These are phyloP conservation scores for Cystodermella granulosa DNA, from an alignment of 1,284 basidiomycete species.

Conservation along the genomic window DNA sequence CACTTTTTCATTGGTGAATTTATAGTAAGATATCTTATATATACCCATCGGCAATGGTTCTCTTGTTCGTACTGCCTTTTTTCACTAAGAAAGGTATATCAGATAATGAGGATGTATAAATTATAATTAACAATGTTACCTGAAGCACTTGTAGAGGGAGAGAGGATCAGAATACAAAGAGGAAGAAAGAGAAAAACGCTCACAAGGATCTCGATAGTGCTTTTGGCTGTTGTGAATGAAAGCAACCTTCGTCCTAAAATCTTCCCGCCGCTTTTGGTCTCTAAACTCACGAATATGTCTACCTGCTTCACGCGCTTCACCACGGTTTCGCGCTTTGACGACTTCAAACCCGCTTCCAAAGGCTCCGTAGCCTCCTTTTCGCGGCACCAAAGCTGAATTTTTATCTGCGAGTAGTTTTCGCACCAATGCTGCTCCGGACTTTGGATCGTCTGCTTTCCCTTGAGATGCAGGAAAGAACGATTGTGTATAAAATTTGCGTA, in stretches of 20 bases:
- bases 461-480: constrained; percentile 51
- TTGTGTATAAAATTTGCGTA: constrained; percentile 87
- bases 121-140: neutral
- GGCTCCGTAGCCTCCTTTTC: constrained; percentile 81
- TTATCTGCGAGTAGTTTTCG: constrained; percentile 74
- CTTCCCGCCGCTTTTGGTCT: constrained; percentile 74
- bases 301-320: constrained; percentile 90
- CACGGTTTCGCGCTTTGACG: constrained; percentile 86
- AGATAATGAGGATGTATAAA: too few relatives aligned
- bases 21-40: too few relatives aligned
- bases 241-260: constrained; percentile 78
- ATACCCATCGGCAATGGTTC: too few relatives aligned
- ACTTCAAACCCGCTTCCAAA: constrained; percentile 77
- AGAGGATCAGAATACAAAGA: neutral
- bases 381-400: constrained; percentile 74
- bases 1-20: constrained; percentile 4
- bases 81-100: too few relatives aligned
- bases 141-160: constrained; percentile 18
- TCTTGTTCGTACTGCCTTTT: too few relatives aligned
- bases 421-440: constrained; percentile 68
- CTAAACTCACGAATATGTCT: constrained; percentile 82
- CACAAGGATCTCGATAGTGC: constrained; percentile 68
- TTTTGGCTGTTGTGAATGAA: constrained; percentile 86
- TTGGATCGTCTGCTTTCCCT: constrained; percentile 52
- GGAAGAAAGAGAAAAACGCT: constrained; percentile 17